Percentiles rank a stretch among this genome's conserved stretches.
phyloP scores from a whole-genome alignment of 129 eudicot species.

The Flaveria trinervia region DNA sequence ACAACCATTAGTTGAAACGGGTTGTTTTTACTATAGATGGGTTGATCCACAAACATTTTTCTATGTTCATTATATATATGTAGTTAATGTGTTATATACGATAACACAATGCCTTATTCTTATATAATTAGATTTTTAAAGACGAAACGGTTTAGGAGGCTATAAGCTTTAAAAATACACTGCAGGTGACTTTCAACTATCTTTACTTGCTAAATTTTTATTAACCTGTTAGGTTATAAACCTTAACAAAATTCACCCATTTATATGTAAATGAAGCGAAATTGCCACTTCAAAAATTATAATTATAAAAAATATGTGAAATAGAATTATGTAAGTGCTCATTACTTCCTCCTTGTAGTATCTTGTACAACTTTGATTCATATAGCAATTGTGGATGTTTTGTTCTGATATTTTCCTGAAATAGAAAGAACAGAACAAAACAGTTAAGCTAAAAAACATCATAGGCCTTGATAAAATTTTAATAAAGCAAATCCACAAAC shows the following conservation, averaged over 20 bases:
- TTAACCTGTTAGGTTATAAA: background rate
- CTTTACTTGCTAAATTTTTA: background rate
- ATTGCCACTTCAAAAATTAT: background rate
- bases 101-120: background rate
- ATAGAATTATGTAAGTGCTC: constrained; percentile 16
- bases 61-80: background rate
- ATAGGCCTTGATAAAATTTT: constrained; percentile 2
- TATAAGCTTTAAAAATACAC: background rate
- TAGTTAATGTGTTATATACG: background rate
- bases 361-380: constrained; percentile 86
- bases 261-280: background rate
- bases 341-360: constrained; percentile 98
- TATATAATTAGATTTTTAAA: background rate
- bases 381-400: constrained; percentile 93
- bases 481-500: constrained; percentile 2
- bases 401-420: constrained; percentile 91
- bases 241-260: background rate
- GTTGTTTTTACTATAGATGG: background rate
- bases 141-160: background rate
- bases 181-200: background rate
- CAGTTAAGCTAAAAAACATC: background rate
- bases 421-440: constrained; percentile 11
- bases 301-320: constrained; percentile 1
- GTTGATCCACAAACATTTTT: background rate
- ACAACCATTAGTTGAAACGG: background rate